These are phyloP conservation scores for Aspergillus affinis DNA, from an alignment of 495 filamentous ascomycete species.

Conservation along the genomic window DNA sequence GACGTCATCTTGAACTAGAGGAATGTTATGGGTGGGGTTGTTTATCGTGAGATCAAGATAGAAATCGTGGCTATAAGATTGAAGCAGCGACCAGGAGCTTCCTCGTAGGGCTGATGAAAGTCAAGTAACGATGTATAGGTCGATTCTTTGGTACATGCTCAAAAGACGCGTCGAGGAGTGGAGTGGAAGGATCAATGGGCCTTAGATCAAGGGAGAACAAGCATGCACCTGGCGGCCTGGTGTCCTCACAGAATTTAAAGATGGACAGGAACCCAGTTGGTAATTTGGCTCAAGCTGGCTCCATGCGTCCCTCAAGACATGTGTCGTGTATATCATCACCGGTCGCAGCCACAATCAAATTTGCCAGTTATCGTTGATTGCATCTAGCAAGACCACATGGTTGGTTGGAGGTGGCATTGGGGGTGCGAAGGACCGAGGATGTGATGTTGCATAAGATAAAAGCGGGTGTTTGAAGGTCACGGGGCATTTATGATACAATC, in stretches of 20 bases:
- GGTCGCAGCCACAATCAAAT: conserved; percentile 12
- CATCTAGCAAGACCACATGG: background rate
- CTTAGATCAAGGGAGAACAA: background rate
- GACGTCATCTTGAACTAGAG: background rate
- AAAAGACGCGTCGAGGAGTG: background rate
- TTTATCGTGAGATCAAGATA: background rate
- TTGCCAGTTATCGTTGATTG: background rate
- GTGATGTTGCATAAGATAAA: background rate
- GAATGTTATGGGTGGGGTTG: background rate
- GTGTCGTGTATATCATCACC: conserved; percentile 18
- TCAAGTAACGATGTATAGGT: background rate
- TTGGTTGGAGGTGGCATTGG: background rate
- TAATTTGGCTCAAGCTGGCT: conserved; percentile 18
- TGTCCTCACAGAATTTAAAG: background rate
- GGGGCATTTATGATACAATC: too few species aligned
- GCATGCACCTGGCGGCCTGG: background rate
- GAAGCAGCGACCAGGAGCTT: background rate
- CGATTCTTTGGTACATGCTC: background rate
- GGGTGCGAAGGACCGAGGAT: background rate
- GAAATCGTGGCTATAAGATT: background rate
- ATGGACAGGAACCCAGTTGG: conserved; percentile 5
- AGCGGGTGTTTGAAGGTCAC: background rate
- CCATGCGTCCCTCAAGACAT: conserved; percentile 7
- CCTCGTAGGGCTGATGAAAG: background rate
- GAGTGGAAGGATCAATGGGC: background rate